These are phyloP conservation scores for Entelexis sorbosivorans DNA, from an alignment of 1,139 yeast species.

Conservation along the genomic window DNA sequence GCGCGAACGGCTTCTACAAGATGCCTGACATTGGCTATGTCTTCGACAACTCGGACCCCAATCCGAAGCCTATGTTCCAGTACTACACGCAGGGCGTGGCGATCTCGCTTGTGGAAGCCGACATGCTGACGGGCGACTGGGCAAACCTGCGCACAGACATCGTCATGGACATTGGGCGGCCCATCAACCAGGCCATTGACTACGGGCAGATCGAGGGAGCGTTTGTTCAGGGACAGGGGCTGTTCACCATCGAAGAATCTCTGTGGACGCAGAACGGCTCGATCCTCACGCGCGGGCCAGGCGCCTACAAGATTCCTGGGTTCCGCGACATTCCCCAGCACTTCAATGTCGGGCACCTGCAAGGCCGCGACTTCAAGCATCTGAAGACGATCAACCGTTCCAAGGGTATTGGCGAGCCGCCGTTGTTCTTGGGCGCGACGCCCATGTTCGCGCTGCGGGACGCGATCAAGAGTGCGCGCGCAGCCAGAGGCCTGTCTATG, in stretches of 20 bases:
- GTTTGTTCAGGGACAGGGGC: conserved; percentile 39
- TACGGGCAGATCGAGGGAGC: conserved; percentile 43
- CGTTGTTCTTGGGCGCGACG: conserved; percentile 35
- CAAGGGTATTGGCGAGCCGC: conserved; percentile 42
- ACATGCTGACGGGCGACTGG: conserved; percentile 41
- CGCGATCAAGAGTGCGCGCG: conserved; percentile 34
- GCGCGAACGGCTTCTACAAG: conserved; percentile 41
- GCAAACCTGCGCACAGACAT: conserved; percentile 34
- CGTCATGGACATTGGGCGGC: conserved; percentile 40
- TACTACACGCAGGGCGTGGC: conserved; percentile 40
- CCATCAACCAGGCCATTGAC: conserved; percentile 39
- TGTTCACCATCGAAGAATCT: conserved; percentile 39
- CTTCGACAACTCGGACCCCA: conserved; percentile 33
- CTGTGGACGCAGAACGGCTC: conserved; percentile 37
- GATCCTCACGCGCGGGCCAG: conserved; percentile 39
- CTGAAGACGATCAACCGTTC: conserved; percentile 36
- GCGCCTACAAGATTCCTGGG: conserved; percentile 41
- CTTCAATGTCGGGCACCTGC: conserved; percentile 35
- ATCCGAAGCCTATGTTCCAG: conserved; percentile 37
- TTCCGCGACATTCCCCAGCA: conserved; percentile 38
- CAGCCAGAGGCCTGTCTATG: conserved; percentile 25
- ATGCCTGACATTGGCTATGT: conserved; percentile 40
- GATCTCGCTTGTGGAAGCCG: conserved; percentile 35
- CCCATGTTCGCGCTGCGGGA: conserved; percentile 38
- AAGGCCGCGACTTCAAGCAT: conserved; percentile 35